A percentile compares a stretch with the other conserved stretches of the same genome.
Conservation (phyloP, 2,329 filamentous ascomycete species). For the Pezicula rhizophila region DNA sequence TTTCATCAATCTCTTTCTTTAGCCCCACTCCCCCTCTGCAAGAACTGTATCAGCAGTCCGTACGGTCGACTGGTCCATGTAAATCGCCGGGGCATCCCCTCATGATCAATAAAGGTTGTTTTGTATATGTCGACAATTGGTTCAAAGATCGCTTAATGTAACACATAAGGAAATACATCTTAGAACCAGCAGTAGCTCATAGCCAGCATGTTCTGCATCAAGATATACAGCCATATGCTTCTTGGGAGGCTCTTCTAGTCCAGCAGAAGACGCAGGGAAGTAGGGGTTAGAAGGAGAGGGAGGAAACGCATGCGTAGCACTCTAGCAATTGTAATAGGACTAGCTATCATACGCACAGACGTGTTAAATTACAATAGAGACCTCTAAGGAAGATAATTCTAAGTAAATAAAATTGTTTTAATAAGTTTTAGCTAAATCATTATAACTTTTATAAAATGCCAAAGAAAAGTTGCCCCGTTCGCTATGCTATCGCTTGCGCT, state of each 20-base stretch:
- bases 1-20: background rate
- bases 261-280: too few relatives aligned
- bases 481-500: too few relatives aligned
- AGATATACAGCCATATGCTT: background rate
- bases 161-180: background rate
- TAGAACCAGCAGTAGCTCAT: background rate
- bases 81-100: background rate
- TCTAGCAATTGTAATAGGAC: too few relatives aligned
- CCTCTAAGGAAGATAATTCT: too few relatives aligned
- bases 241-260: background rate
- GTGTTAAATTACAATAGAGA: too few relatives aligned
- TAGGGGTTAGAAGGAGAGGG: too few relatives aligned
- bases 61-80: background rate
- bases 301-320: too few relatives aligned
- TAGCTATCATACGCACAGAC: too few relatives aligned
- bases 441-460: too few relatives aligned
- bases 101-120: background rate
- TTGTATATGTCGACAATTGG: background rate
- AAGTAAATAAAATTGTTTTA: too few relatives aligned
- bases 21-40: background rate
- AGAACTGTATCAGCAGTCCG: background rate
- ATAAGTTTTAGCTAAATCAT: too few relatives aligned
- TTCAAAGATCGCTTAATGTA: background rate
- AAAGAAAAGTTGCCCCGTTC: too few relatives aligned
- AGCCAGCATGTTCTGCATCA: background rate